Conservation (phyloP, 2,329 filamentous ascomycete species). For the Trichoderma simmonsii region DNA sequence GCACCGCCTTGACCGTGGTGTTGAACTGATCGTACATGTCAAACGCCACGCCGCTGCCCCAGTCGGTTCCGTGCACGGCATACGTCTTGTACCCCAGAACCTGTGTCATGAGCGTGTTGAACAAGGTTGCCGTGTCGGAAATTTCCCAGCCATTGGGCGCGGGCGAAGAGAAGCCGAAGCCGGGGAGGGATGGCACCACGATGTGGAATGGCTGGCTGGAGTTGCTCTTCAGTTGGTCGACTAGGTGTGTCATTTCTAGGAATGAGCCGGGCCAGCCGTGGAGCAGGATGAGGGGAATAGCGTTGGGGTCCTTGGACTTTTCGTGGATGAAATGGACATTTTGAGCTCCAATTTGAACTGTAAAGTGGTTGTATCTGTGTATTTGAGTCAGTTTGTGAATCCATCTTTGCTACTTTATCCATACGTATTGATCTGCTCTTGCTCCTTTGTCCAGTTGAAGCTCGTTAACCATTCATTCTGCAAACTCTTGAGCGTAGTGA, state of each 20-base stretch:
- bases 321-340: conserved; percentile 21
- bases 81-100: conserved; percentile 36
- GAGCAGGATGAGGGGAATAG: conserved; percentile 17
- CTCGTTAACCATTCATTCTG: conserved; percentile 20
- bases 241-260: conserved; percentile 38
- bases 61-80: conserved; percentile 24
- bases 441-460: conserved; percentile 24
- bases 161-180: conserved; percentile 36
- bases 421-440: conserved; percentile 23
- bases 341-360: conserved; percentile 22
- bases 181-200: conserved; percentile 38
- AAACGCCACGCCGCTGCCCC: conserved; percentile 20
- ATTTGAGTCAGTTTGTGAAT: neutral
- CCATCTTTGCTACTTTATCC: neutral
- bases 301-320: conserved; percentile 4
- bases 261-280: conserved; percentile 35
- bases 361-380: conserved; percentile 17
- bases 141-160: conserved; percentile 33
- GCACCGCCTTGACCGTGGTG: conserved; percentile 16
- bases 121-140: conserved; percentile 36
- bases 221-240: conserved; percentile 12
- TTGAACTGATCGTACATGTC: conserved; percentile 21
- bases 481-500: conserved; percentile 19
- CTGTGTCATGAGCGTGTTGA: conserved; percentile 37
- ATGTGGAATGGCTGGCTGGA: conserved; percentile 19